Percentiles rank a stretch among this genome's conserved stretches.
phyloP scores from a whole-genome alignment of 257 asterid genomes.

The Nicotiana obtusifolia region DNA sequence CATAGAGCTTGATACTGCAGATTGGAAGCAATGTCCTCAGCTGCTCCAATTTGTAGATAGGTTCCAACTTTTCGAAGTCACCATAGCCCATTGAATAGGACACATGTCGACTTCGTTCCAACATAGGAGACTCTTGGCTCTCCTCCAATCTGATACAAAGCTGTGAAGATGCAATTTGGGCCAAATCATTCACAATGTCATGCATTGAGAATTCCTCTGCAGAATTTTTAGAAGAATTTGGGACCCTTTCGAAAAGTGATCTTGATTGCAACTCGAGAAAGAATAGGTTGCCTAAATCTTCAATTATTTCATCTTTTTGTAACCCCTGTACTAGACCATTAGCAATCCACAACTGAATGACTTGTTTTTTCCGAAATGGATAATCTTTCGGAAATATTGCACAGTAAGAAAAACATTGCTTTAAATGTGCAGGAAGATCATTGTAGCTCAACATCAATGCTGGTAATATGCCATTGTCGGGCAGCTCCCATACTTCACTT shows the following conservation, averaged over 20 bases:
- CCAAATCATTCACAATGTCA: conserved; percentile 15
- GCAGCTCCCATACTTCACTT: conserved; percentile 18
- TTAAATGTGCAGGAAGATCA: conserved; percentile 19
- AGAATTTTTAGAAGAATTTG: not conserved
- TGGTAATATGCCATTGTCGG: conserved; percentile 4
- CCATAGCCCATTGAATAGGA: not conserved
- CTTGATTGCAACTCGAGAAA: not conserved
- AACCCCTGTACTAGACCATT: not conserved
- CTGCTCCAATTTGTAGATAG: not conserved
- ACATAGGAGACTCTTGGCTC: too few species aligned
- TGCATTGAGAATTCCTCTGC: not conserved
- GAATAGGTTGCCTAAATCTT: not conserved
- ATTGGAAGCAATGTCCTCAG: conserved; percentile 12
- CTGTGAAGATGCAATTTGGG: not conserved
- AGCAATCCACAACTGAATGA: conserved; percentile 18
- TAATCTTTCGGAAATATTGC: conserved; percentile 26
- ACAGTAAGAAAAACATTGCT: conserved; percentile 22
- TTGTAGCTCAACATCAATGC: conserved; percentile 20
- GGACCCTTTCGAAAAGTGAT: not conserved
- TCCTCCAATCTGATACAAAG: not conserved
- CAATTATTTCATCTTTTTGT: not conserved
- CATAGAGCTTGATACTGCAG: too few species aligned
- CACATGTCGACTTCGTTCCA: not conserved
- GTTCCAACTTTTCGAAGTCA: not conserved
- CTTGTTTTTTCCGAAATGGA: conserved; percentile 3